Percentiles rank a stretch among this genome's conserved stretches.
phyloP scores from a whole-genome alignment of 2,329 filamentous ascomycete genomes.

The Venturia effusa region DNA sequence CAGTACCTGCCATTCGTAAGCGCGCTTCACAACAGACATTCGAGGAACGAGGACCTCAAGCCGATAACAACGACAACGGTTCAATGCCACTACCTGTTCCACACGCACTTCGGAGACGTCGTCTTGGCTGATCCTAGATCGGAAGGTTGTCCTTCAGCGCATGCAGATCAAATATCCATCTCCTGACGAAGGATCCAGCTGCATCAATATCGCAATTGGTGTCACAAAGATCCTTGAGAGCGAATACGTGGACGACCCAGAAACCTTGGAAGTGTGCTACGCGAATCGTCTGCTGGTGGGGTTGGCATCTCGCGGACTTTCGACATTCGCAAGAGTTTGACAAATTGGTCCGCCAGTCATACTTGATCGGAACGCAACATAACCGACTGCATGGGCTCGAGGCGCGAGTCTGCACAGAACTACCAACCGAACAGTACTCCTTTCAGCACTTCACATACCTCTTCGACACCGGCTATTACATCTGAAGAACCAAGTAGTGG shows the following conservation, averaged over 20 bases:
- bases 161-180: background rate
- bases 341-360: background rate
- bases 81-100: no score
- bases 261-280: background rate
- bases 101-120: no score
- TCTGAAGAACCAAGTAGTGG: background rate
- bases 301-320: background rate
- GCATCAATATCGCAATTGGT: background rate
- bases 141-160: background rate
- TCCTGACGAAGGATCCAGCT: background rate
- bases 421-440: background rate
- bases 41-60: no score
- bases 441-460: background rate
- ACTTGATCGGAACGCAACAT: background rate
- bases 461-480: background rate
- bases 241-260: background rate
- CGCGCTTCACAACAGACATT: no score
- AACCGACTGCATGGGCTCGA: background rate
- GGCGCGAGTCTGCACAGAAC: background rate
- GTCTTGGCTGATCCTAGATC: background rate
- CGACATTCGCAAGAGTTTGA: background rate
- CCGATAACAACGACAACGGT: no score
- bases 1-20: slow-evolving; percentile 23
- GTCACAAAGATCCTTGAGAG: background rate
- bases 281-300: no score